Percentiles rank a stretch among this genome's conserved stretches.
phyloP scores from a whole-genome alignment of 2,329 filamentous ascomycete genomes.

The Incumbomyces delicatus region DNA sequence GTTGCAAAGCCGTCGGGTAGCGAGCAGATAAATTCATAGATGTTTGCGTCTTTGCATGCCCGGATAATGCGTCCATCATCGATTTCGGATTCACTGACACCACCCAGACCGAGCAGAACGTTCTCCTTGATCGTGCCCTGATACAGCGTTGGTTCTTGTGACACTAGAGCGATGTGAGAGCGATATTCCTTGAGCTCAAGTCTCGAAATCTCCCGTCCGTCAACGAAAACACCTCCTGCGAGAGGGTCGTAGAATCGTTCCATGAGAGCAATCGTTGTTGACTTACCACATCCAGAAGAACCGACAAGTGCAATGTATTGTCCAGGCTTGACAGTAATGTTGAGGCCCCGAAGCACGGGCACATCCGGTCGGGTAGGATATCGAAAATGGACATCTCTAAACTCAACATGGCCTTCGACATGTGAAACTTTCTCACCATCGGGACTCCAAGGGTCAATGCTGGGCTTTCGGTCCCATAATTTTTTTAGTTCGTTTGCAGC shows the following conservation, averaged over 20 bases:
- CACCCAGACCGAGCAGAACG: constrained; percentile 59
- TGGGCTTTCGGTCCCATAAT: constrained; percentile 72
- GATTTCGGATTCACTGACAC: constrained; percentile 44
- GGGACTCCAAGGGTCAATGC: constrained; percentile 70
- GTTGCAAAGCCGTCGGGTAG: constrained; percentile 80
- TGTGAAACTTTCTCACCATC: constrained; percentile 54
- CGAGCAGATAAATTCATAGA: constrained; percentile 82
- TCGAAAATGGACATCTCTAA: constrained; percentile 85
- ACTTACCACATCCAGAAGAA: constrained; percentile 90
- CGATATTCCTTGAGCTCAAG: constrained; percentile 84
- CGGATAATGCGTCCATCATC: constrained; percentile 62
- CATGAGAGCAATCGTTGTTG: constrained; percentile 79
- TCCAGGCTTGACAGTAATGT: constrained; percentile 41
- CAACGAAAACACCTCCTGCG: constrained; percentile 67
- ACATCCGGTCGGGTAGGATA: constrained; percentile 88
- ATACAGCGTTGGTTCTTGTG: constrained; percentile 89
- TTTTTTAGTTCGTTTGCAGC: constrained; percentile 71
- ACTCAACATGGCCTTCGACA: constrained; percentile 73
- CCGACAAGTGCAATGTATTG: constrained; percentile 67
- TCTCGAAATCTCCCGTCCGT: constrained; percentile 69
- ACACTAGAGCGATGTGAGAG: constrained; percentile 73
- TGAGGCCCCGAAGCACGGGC: constrained; percentile 78
- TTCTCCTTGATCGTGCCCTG: constrained; percentile 88
- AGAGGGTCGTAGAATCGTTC: constrained; percentile 93
- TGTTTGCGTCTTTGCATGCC: constrained; percentile 83